Evolutionary conservation across 108 stramenopile genomes (phyloP).

Genomic region (Conticribra weissflogii): DNA sequence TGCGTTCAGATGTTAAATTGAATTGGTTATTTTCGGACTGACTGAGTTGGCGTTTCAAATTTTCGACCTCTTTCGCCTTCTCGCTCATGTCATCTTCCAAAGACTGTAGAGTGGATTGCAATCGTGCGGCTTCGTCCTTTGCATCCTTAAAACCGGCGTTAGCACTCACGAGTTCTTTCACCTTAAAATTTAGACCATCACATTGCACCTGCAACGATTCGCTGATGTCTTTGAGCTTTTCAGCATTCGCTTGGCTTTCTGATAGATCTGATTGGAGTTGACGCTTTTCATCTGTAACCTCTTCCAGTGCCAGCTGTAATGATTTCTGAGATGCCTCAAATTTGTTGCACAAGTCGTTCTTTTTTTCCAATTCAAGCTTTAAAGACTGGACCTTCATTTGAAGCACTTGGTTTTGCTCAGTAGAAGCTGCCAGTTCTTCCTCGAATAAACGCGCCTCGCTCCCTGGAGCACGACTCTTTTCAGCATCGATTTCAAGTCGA

Average conservation of each 20-base stretch:
- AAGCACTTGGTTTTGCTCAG: constrained; percentile 24
- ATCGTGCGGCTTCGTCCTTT: not conserved
- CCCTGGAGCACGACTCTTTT: constrained; percentile 8
- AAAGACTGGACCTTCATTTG: constrained; percentile 20
- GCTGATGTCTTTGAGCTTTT: constrained; percentile 16
- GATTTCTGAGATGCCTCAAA: not conserved
- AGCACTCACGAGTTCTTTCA: constrained; percentile 12
- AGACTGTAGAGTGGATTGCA: constrained; percentile 6
- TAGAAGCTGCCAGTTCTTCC: constrained; percentile 23
- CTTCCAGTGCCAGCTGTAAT: constrained; percentile 8
- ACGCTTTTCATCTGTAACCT: constrained; percentile 1
- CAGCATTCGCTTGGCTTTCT: constrained; percentile 5
- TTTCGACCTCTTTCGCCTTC: constrained; percentile 2
- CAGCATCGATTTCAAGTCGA: constrained; percentile 21
- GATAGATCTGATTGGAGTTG: constrained; percentile 11
- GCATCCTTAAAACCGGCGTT: not conserved
- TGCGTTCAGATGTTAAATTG: not conserved
- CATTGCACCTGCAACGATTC: constrained; percentile 23
- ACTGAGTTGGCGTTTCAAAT: constrained; percentile 28
- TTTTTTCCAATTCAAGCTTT: constrained; percentile 14
- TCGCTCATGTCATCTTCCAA: constrained; percentile 7
- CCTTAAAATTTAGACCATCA: constrained; percentile 15
- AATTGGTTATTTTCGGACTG: constrained; percentile 12
- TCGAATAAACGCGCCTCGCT: constrained; percentile 33
- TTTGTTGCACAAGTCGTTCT: constrained; percentile 12